Evolutionary conservation across 78 protist species (phyloP).

Genomic region (Trichosphaerium sp.): DNA sequence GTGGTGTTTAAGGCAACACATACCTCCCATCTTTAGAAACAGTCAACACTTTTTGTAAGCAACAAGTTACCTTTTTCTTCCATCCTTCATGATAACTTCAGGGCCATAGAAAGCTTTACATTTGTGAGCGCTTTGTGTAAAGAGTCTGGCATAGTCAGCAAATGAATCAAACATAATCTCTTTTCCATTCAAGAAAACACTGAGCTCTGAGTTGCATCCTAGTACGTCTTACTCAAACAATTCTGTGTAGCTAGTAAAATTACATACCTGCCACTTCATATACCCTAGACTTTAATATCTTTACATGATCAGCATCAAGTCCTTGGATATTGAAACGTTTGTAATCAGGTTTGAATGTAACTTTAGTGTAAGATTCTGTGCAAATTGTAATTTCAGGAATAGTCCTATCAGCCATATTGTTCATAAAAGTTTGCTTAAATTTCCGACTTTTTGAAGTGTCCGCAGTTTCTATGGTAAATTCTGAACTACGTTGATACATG

Average conservation of each 20-base stretch:
- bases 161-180: conserved; percentile 8
- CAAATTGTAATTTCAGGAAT: conserved; percentile 26
- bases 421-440: conserved; percentile 27
- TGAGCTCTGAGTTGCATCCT: conserved; percentile 37
- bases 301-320: conserved; percentile 68
- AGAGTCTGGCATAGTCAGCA: conserved; percentile 67
- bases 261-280: conserved; percentile 85
- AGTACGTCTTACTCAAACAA: too few species aligned
- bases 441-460: conserved; percentile 5
- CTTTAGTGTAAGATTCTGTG: conserved; percentile 35
- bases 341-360: conserved; percentile 62
- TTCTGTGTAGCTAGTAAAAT: neutral
- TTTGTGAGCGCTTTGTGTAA: neutral
- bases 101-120: neutral
- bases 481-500: too few species aligned
- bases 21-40: too few species aligned
- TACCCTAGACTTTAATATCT: conserved; percentile 61
- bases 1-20: conserved; percentile 10
- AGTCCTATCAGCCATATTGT: conserved; percentile 34
- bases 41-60: too few species aligned
- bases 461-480: conserved; percentile 67
- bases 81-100: neutral
- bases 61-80: too few species aligned
- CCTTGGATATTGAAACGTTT: conserved; percentile 47
- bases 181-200: conserved; percentile 28